Conservation (phyloP, 768 basidiomycete species). For the Termitomyces sp. region DNA sequence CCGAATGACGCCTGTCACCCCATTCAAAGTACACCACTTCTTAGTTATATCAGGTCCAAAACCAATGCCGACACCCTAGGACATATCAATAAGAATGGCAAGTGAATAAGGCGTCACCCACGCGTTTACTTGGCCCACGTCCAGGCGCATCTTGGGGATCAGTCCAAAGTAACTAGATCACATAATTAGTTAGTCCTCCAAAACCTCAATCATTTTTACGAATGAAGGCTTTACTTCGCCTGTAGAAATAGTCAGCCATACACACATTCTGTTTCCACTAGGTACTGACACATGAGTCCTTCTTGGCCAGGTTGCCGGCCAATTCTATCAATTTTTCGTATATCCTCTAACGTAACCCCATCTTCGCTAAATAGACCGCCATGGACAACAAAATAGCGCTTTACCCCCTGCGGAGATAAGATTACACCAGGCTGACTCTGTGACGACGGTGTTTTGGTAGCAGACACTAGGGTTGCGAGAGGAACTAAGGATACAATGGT, state of each 20-base stretch:
- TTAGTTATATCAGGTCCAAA: conserved; percentile 95
- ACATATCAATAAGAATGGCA: conserved; percentile 11
- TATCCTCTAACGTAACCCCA: conserved; percentile 89
- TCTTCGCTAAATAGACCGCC: conserved; percentile 96
- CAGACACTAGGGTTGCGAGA: conserved; percentile 78
- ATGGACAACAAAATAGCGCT: conserved; percentile 93
- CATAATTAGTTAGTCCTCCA: not conserved
- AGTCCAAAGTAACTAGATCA: conserved; percentile 80
- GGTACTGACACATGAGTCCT: conserved; percentile 85
- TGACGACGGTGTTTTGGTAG: conserved; percentile 54
- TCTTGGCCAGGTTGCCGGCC: conserved; percentile 91
- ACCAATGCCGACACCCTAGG: conserved; percentile 87
- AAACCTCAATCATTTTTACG: not conserved
- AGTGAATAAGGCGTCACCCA: conserved; percentile 29
- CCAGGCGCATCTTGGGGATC: conserved; percentile 89
- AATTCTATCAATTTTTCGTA: conserved; percentile 82
- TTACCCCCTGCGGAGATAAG: conserved; percentile 74
- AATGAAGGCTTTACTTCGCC: conserved; percentile 51
- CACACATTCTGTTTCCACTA: not conserved
- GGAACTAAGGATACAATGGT: conserved; percentile 56
- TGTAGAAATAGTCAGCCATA: conserved; percentile 21
- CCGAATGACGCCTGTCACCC: conserved; percentile 84
- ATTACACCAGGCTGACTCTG: conserved; percentile 48
- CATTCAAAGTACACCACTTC: conserved; percentile 84
- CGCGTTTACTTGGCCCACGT: conserved; percentile 94